Conservation (phyloP, 1,139 yeast genomes). For the Blastobotrys indianensis region DNA sequence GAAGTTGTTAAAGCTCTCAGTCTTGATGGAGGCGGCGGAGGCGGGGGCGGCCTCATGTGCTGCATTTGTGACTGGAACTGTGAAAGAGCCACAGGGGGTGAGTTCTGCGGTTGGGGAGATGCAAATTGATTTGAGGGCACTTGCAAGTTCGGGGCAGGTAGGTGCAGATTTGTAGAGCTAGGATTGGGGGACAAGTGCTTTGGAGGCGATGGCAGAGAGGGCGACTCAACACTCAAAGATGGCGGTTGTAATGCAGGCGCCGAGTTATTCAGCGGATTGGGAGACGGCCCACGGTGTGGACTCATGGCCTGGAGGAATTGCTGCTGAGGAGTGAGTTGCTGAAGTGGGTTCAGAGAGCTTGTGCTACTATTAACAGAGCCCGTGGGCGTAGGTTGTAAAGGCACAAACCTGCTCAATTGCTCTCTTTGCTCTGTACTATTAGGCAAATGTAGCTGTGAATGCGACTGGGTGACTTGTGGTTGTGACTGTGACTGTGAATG, state of each 20-base stretch:
- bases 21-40: conserved; percentile 12
- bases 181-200: background rate
- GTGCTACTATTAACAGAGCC: conserved; percentile 1
- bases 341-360: conserved; percentile 4
- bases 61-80: conserved; percentile 5
- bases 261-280: background rate
- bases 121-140: background rate
- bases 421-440: background rate
- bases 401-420: conserved; percentile 8
- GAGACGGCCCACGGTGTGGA: conserved; percentile 6
- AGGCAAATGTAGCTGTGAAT: background rate
- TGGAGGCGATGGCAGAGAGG: conserved; percentile 9
- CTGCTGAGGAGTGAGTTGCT: conserved; percentile 11
- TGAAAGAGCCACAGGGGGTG: background rate
- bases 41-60: conserved; percentile 12
- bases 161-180: background rate
- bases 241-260: no score
- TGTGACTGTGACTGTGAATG: background rate
- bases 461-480: background rate
- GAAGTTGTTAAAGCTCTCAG: background rate
- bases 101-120: background rate
- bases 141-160: background rate
- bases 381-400: conserved; percentile 10
- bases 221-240: background rate
- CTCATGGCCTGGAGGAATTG: conserved; percentile 11